These are phyloP conservation scores for Arabis alpina DNA, from an alignment of 345 rosid genomes.

Conservation along the genomic window DNA sequence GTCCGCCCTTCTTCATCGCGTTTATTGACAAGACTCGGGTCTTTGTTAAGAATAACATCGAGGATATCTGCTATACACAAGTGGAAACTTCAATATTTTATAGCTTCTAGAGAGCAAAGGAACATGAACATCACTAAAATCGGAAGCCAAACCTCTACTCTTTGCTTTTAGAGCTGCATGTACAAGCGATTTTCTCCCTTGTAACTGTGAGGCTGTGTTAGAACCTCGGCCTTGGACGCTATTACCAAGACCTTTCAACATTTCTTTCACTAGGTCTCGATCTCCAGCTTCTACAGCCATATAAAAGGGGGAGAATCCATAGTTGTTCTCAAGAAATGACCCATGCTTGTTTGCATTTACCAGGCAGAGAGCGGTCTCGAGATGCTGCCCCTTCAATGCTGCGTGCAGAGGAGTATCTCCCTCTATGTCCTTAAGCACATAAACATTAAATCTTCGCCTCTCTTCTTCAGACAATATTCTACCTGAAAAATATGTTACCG, in stretches of 20 bases:
- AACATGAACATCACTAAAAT: neutral
- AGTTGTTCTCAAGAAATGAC: slow-evolving; percentile 1
- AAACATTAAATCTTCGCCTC: neutral
- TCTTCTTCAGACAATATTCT: neutral
- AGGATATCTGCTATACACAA: neutral
- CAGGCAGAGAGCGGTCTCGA: neutral
- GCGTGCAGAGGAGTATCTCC: slow-evolving; percentile 43
- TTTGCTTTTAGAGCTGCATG: slow-evolving; percentile 1
- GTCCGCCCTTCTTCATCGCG: slow-evolving; percentile 37
- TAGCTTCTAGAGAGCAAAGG: too few relatives aligned
- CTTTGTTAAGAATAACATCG: neutral
- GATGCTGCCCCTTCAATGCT: slow-evolving; percentile 9
- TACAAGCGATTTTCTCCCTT: slow-evolving; percentile 24
- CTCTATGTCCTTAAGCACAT: neutral
- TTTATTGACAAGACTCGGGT: neutral
- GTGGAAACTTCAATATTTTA: too few relatives aligned
- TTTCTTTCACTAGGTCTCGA: slow-evolving; percentile 3
- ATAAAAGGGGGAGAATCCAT: slow-evolving; percentile 22
- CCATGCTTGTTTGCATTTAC: neutral
- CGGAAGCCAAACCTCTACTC: slow-evolving; percentile 7
- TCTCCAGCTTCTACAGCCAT: slow-evolving; percentile 18
- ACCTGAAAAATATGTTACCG: neutral
- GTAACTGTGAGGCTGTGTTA: neutral
- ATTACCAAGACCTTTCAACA: neutral
- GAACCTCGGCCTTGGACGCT: neutral